phyloP scores from a whole-genome alignment of 345 rosid genomes.

The Syzygium jambos region DNA sequence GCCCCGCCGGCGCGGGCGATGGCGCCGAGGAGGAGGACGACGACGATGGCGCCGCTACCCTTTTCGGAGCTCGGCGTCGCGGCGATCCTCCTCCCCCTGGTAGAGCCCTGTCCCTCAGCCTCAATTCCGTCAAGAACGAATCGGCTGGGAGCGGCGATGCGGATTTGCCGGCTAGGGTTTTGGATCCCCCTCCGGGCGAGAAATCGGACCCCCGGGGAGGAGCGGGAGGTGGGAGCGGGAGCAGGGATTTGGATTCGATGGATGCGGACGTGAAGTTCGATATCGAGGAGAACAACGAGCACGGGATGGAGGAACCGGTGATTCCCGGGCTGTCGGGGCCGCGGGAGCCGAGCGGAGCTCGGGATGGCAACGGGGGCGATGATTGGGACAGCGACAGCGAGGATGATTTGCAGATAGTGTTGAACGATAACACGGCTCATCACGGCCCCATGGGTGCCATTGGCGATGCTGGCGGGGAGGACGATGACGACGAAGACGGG shows the following conservation, averaged over 20 bases:
- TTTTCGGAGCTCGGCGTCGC: not conserved
- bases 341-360: conserved; percentile 7
- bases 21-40: not conserved
- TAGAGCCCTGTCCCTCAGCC: not conserved
- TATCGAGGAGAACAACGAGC: conserved; percentile 60
- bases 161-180: conserved; percentile 35
- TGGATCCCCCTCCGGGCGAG: not conserved
- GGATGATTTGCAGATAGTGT: conserved; percentile 87
- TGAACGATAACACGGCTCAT: conserved; percentile 58
- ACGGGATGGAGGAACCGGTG: conserved; percentile 14
- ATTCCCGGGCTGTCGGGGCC: conserved; percentile 54
- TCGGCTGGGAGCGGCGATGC: conserved; percentile 8
- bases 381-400: conserved; percentile 98
- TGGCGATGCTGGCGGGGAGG: conserved; percentile 33
- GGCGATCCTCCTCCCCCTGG: not conserved
- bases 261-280: conserved; percentile 57
- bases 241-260: conserved; percentile 11
- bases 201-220: not conserved
- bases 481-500: conserved; percentile 68
- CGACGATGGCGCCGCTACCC: not conserved
- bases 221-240: not conserved
- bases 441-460: conserved; percentile 38
- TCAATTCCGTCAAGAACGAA: not conserved
- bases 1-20: not conserved
- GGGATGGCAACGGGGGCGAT: conserved; percentile 28